Conservation (phyloP, 1,284 basidiomycete species). For the Chalciporus sp. region DNA sequence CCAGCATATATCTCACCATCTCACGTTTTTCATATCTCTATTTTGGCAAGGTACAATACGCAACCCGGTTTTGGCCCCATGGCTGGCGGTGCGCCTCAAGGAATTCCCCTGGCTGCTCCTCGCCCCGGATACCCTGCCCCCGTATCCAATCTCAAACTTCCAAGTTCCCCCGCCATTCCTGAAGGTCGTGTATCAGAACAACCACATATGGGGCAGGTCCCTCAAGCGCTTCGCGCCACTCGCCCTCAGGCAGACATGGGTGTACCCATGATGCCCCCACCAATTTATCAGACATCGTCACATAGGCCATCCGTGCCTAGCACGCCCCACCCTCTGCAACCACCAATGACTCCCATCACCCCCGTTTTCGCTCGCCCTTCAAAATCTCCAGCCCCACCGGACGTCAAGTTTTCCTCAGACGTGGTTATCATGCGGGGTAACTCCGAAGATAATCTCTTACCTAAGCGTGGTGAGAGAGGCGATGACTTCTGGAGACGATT, state of each 20-base stretch:
- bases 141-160: slow-evolving; percentile 61
- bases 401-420: slow-evolving; percentile 53
- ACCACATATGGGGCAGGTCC: slow-evolving; percentile 47
- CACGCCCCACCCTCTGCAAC: slow-evolving; percentile 71
- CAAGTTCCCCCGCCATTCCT: slow-evolving; percentile 45
- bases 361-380: slow-evolving; percentile 74
- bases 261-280: slow-evolving; percentile 32
- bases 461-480: slow-evolving; percentile 65
- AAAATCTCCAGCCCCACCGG: slow-evolving; percentile 40
- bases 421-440: slow-evolving; percentile 67
- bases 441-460: slow-evolving; percentile 66
- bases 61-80: slow-evolving; percentile 57
- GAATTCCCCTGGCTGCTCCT: slow-evolving; percentile 63
- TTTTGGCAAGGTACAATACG: slow-evolving; percentile 57
- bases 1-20: slow-evolving; percentile 1
- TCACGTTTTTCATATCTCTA: slow-evolving; percentile 8
- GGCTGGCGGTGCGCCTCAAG: slow-evolving; percentile 43
- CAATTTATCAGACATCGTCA: slow-evolving; percentile 38
- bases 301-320: slow-evolving; percentile 38
- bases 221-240: slow-evolving; percentile 30
- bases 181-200: slow-evolving; percentile 35
- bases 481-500: slow-evolving; percentile 86
- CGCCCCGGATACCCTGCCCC: slow-evolving; percentile 72
- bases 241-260: slow-evolving; percentile 27
- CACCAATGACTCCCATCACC: slow-evolving; percentile 75